Evolutionary conservation across 192 early-diverging fungal genomes (phyloP).

Genomic region (Coemansia sp.): DNA sequence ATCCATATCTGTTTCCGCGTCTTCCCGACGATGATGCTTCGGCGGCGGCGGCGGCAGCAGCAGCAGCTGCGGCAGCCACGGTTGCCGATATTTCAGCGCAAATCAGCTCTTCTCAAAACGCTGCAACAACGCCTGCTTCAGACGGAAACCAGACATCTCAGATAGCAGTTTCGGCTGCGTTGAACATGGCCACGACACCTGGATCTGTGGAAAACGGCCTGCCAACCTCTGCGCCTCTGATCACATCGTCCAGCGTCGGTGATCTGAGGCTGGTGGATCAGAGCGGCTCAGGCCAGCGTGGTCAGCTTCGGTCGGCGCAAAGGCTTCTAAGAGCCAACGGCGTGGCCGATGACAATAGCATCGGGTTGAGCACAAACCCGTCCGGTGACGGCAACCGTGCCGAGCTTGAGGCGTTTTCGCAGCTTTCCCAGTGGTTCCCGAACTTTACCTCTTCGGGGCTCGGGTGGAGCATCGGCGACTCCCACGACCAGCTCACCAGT

Average conservation of each 20-base stretch:
- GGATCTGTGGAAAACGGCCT: background rate
- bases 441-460: conserved; percentile 24
- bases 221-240: background rate
- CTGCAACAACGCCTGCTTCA: conserved; percentile 2
- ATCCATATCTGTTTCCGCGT: conserved; percentile 48
- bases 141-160: background rate
- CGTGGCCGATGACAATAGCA: conserved; percentile 52
- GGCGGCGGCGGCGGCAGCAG: conserved; percentile 21
- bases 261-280: conserved; percentile 2
- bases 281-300: conserved; percentile 18
- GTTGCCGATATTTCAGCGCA: conserved; percentile 27
- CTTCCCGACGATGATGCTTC: conserved; percentile 42
- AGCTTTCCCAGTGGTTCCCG: conserved; percentile 55
- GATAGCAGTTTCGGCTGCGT: background rate
- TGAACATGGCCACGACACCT: background rate
- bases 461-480: conserved; percentile 28
- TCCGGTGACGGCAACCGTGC: conserved; percentile 22
- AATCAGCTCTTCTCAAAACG: conserved; percentile 15
- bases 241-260: background rate
- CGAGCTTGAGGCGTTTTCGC: conserved; percentile 42
- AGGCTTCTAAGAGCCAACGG: conserved; percentile 44
- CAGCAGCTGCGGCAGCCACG: conserved; percentile 15
- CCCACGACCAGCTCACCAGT: conserved; percentile 14
- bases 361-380: conserved; percentile 42
- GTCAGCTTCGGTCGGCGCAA: conserved; percentile 46